A percentile compares a stretch with the other conserved stretches of the same genome.
phyloP scores from a whole-genome alignment of 305 asterid genomes.

The Fraxinus sp. region DNA sequence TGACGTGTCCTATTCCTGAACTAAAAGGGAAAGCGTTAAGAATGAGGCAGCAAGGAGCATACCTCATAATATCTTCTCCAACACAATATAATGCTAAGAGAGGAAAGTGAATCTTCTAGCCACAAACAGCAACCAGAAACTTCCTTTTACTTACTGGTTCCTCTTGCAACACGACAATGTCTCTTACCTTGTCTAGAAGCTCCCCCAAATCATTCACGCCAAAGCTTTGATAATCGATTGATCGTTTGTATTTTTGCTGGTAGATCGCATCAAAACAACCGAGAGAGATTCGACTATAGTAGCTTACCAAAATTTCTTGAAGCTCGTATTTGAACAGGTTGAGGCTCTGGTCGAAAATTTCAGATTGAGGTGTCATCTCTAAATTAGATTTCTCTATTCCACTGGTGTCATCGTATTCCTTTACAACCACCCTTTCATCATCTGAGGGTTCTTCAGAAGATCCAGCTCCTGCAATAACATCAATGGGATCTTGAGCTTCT shows the following conservation, averaged over 20 bases:
- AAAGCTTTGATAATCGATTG: slow-evolving; percentile 53
- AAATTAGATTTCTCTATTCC: slow-evolving; percentile 31
- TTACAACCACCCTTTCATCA: slow-evolving; percentile 50
- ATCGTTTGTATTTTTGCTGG: slow-evolving; percentile 71
- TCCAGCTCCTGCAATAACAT: slow-evolving; percentile 33
- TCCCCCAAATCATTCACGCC: slow-evolving; percentile 70
- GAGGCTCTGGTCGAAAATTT: slow-evolving; percentile 34
- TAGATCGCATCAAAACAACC: slow-evolving; percentile 70
- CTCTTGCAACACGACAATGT: slow-evolving; percentile 67
- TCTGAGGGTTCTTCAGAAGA: slow-evolving; percentile 75
- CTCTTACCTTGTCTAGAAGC: slow-evolving; percentile 67
- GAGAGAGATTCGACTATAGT: slow-evolving; percentile 59
- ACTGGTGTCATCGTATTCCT: slow-evolving; percentile 23
- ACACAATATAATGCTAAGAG: slow-evolving; percentile 20
- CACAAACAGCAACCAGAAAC: slow-evolving; percentile 55
- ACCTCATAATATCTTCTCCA: slow-evolving; percentile 31
- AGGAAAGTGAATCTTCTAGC: slow-evolving; percentile 30
- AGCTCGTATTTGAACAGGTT: slow-evolving; percentile 65
- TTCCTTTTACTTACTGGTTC: slow-evolving; percentile 63
- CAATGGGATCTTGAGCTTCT: slow-evolving; percentile 37
- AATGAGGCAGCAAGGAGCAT: slow-evolving; percentile 22
- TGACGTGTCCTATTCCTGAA: neutral
- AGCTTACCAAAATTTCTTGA: slow-evolving; percentile 86
- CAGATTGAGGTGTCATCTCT: slow-evolving; percentile 22
- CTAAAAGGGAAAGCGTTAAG: neutral